These are phyloP conservation scores for Aspergillus cristatus DNA, from an alignment of 495 filamentous ascomycete species.

Conservation along the genomic window DNA sequence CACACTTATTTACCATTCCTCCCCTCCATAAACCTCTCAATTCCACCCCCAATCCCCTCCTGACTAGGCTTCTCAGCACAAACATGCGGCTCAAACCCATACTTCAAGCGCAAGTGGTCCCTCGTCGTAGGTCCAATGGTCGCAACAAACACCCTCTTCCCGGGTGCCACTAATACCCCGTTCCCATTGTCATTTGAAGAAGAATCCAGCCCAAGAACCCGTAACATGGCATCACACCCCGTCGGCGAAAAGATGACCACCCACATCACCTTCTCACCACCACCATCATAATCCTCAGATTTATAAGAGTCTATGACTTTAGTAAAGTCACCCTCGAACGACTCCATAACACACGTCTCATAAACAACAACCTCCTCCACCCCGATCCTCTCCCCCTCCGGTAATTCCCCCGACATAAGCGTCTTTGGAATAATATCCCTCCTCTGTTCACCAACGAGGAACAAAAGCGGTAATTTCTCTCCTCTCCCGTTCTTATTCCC, in stretches of 20 bases:
- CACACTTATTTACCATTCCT: neutral
- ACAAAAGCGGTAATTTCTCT: conserved; percentile 58
- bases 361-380: conserved; percentile 80
- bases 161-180: conserved; percentile 4
- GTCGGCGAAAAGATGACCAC: conserved; percentile 91
- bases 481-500: neutral
- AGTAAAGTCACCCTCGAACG: conserved; percentile 59
- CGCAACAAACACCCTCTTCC: conserved; percentile 49
- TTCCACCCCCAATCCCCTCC: conserved; percentile 67
- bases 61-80: conserved; percentile 75
- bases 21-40: conserved; percentile 42
- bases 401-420: conserved; percentile 46
- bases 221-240: conserved; percentile 74
- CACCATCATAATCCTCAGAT: conserved; percentile 4
- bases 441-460: conserved; percentile 78
- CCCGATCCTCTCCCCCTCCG: conserved; percentile 33
- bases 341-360: conserved; percentile 68
- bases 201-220: conserved; percentile 37
- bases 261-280: conserved; percentile 47
- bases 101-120: conserved; percentile 56
- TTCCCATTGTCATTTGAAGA: conserved; percentile 1
- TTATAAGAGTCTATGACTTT: conserved; percentile 20
- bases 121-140: conserved; percentile 94
- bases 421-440: conserved; percentile 81
- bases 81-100: conserved; percentile 69